phyloP scores from a whole-genome alignment of 805 yeast species.

The Suhomyces pyralidae region DNA sequence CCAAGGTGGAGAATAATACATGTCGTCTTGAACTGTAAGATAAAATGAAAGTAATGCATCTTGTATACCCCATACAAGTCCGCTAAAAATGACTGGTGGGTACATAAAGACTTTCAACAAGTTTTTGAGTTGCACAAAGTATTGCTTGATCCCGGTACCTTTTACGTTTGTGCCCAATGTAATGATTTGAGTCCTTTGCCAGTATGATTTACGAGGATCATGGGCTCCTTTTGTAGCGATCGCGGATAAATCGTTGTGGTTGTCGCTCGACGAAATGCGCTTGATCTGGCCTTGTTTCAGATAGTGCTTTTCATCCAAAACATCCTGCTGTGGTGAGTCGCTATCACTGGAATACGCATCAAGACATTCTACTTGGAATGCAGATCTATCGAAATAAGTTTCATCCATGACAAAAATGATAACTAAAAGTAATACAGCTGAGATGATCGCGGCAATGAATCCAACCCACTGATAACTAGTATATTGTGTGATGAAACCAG shows the following conservation, averaged over 20 bases:
- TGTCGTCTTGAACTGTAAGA: constrained; percentile 68
- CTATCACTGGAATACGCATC: background rate
- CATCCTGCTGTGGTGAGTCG: background rate
- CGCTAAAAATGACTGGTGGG: constrained; percentile 64
- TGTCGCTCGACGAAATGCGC: background rate
- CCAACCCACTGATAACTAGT: constrained; percentile 80
- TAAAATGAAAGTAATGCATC: constrained; percentile 75
- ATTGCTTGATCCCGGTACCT: constrained; percentile 68
- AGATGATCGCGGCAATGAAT: constrained; percentile 55
- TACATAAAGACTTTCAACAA: constrained; percentile 57
- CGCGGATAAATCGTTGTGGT: background rate
- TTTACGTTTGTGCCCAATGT: constrained; percentile 58
- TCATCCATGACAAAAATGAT: constrained; percentile 66
- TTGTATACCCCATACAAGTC: constrained; percentile 78
- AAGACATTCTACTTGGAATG: background rate
- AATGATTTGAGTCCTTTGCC: constrained; percentile 45
- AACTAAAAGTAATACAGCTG: constrained; percentile 46
- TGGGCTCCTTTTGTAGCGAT: constrained; percentile 1
- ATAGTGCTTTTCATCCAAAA: background rate
- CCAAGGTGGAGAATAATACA: constrained; percentile 64
- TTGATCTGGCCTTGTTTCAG: background rate
- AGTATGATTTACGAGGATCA: constrained; percentile 35
- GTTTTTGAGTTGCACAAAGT: constrained; percentile 47
- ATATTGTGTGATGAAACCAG: constrained; percentile 64
- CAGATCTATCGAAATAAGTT: constrained; percentile 60